phyloP scores from a whole-genome alignment of 306 rosid genomes.

The Prunus davidiana region DNA sequence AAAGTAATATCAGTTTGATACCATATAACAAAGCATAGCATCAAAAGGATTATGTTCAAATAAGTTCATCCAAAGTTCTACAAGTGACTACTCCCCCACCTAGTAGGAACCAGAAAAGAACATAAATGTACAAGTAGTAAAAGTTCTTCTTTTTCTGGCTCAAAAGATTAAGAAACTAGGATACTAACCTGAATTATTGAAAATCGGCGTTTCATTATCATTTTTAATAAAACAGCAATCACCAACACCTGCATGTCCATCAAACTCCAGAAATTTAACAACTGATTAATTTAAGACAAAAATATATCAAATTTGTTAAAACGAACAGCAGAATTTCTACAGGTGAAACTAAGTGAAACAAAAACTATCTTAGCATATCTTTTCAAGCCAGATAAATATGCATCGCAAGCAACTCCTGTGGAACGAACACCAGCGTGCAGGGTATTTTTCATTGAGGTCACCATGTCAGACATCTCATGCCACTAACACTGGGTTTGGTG shows the following conservation, averaged over 20 bases:
- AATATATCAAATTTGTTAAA: not conserved
- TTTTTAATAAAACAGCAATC: conserved; percentile 85
- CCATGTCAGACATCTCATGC: not conserved
- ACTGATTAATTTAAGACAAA: not conserved
- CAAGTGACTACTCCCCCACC: conserved; percentile 8
- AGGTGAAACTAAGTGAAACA: conserved; percentile 1
- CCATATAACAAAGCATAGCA: conserved; percentile 5
- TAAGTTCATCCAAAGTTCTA: conserved; percentile 15
- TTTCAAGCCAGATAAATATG: not conserved
- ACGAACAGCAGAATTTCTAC: not conserved
- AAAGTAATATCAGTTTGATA: conserved; percentile 21
- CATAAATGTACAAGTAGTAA: not conserved
- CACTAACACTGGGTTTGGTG: not conserved
- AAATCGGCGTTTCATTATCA: conserved; percentile 92
- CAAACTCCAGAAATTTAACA: conserved; percentile 21
- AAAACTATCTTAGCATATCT: not conserved
- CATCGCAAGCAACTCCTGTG: not conserved
- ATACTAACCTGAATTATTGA: conserved; percentile 86
- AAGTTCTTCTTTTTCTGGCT: conserved; percentile 1
- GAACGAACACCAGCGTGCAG: not conserved
- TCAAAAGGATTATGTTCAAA: conserved; percentile 14
- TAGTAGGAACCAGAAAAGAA: conserved; percentile 6
- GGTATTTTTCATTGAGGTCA: not conserved
- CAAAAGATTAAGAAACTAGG: conserved; percentile 6
- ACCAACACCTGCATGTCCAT: conserved; percentile 82